Base-by-base conservation (phyloP, 805 yeast genomes). In the Zygosaccharomyces pseudorouxii region DNA sequence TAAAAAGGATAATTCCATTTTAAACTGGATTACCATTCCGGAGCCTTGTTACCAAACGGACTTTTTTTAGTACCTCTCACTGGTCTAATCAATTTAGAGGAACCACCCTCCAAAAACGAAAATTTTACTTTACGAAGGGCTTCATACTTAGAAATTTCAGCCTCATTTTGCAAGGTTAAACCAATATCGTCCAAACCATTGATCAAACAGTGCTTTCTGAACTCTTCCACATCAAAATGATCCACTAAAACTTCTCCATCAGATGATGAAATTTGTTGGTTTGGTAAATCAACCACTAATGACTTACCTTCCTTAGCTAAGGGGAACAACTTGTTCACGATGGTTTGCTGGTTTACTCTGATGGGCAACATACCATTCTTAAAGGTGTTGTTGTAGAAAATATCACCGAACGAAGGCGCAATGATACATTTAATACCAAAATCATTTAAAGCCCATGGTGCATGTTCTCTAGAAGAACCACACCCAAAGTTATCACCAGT, bases 381-480 rank as follows among this genome's bases (percentile, higher is more conserved):
- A 76, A 87, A 87, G 47, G 97, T 90, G 76, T 93, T 93, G 75
- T 87, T 93, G 81, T 88, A 90, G 77, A 93, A 93, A 61, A 93
- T 93, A 71, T 93, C 99, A 69, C 98, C 99, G 60, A 92, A 93
- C 0, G 97, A 89, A 49, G 98, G 99, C 5, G 98, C 98, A 69
- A 93, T 90, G 64, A 93, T 86, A 55, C 92, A 84, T 70, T 86
- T 84, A 70, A 93, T 89, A 70, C 99, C 99, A 63, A 93, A 93
- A 72, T 93, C 99, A 63, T 89, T 90, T 57, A 93, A 78, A 2
- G 99, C 98, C 99, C 99, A 93, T 50, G 99, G 98, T 29, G 99
- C 99, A 64, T 93, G 99, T 71, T 93, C 99, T 79, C 99, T 88
- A 1, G 97, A 90, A 36, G 97, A 90, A 63, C 99, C 99, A 75